Base-by-base conservation (phyloP, 768 basidiomycete genomes). In the Tricholoma sp. region DNA sequence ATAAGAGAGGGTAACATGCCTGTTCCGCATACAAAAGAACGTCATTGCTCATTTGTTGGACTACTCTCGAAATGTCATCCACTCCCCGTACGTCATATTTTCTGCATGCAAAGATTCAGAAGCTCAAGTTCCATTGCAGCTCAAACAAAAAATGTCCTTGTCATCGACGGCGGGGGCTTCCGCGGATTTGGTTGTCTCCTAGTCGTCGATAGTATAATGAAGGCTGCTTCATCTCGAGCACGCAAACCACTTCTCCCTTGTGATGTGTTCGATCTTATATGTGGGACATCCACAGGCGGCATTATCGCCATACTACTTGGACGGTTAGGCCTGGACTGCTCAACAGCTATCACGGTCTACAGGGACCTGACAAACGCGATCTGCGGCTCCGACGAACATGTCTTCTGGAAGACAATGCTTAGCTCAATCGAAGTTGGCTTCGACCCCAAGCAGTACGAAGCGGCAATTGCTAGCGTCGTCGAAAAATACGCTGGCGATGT, bases 251-350 rank as follows among this genome's bases (percentile, higher is more conserved):
- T 64, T 37, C 56, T 54, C n/a, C 69, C 69, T 36, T 67, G 63
- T 55, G 61, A 70, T 32, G 57, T 69, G 31, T 70, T 70, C 56
- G 69, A 69, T 54, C 55, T 69, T 13, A 64, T 70, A n/a, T 65
- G 64, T 48, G 69, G 69, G 13, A 64, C 69, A 10, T 68, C 68
- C 1, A 58, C 63, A 4, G 69, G 69, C 5, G 69, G 64, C 1
- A 59, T 70, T 3, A 58, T 68, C 39, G 60, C 69, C 15, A 53
- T 69, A 17, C 61, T 70, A 18, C 56, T 70, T 18, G 69, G 69
- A 10, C 58, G 68, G 4, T 59, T 70, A 13, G 63, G 66, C 10
- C 54, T 70, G 10, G 63, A 67, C 50, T 69, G 66, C 45, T 32
- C 39, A 2, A 64, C 58, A 0, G 69, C 69, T 13, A 68, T 68